A percentile compares a stretch with the other conserved stretches of the same genome.
Conservation (phyloP, 495 filamentous ascomycete genomes). For the Acidomyces sp. region DNA sequence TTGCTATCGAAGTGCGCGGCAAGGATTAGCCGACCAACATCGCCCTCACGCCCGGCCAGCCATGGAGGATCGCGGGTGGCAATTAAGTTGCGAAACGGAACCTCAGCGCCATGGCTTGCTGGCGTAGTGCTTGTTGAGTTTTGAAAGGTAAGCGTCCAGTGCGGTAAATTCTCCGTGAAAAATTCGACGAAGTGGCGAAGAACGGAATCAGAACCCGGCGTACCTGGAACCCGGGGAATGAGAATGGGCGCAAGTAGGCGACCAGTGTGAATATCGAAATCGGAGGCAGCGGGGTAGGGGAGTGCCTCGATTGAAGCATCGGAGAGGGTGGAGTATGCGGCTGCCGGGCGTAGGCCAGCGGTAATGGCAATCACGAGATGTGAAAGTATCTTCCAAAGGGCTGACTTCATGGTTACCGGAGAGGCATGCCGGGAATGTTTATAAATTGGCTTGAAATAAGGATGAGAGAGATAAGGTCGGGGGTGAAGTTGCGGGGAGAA, state of each 20-base stretch:
- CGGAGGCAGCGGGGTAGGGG: constrained; percentile 47
- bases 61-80: constrained; percentile 84
- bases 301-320: constrained; percentile 54
- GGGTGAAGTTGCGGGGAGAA: no score
- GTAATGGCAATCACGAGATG: no score
- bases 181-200: constrained; percentile 75
- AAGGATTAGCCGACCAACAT: constrained; percentile 67
- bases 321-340: constrained; percentile 61
- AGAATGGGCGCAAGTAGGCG: constrained; percentile 77
- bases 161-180: constrained; percentile 56
- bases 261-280: constrained; percentile 70
- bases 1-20: constrained; percentile 94
- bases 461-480: no score
- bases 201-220: constrained; percentile 56
- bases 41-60: constrained; percentile 41
- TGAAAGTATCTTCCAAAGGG: constrained; percentile 20
- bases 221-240: constrained; percentile 80
- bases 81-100: constrained; percentile 81
- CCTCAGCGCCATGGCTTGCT: constrained; percentile 45
- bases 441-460: no score
- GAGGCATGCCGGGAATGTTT: no score
- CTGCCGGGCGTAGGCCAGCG: constrained; percentile 27
- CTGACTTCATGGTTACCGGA: constrained; percentile 8
- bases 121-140: constrained; percentile 80
- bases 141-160: constrained; percentile 69